phyloP scores from a whole-genome alignment of 2,329 filamentous ascomycete genomes.

The Clathrospora elynae region DNA sequence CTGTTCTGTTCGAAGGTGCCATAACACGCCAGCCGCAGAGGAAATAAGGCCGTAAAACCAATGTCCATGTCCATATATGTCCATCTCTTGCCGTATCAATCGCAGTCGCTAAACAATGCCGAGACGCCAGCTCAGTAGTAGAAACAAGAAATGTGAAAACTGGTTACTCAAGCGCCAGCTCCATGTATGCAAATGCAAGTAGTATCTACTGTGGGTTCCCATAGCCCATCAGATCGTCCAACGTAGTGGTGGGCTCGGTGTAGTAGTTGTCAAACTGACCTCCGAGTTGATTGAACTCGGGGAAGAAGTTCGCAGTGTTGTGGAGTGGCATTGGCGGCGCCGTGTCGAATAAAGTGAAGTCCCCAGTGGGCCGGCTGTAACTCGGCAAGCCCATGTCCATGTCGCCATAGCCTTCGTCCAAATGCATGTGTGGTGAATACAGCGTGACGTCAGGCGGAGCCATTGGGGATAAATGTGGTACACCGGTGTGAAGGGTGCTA shows the following conservation, averaged over 20 bases:
- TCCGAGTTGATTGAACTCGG: conserved; percentile 48
- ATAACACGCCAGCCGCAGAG: conserved; percentile 27
- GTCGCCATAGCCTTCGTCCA: conserved; percentile 68
- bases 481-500: conserved; percentile 24
- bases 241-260: conserved; percentile 34
- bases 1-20: conserved; percentile 27
- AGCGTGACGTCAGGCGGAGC: conserved; percentile 72
- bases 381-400: conserved; percentile 37
- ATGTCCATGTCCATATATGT: conserved; percentile 14
- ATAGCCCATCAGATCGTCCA: conserved; percentile 41
- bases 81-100: conserved; percentile 23
- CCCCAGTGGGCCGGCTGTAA: conserved; percentile 49
- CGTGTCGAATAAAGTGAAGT: conserved; percentile 66
- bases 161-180: conserved; percentile 29
- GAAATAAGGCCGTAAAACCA: conserved; percentile 23
- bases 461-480: conserved; percentile 67
- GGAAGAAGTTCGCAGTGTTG: conserved; percentile 45
- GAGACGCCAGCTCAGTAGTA: conserved; percentile 20
- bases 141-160: conserved; percentile 22
- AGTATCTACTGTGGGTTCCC: conserved; percentile 30
- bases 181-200: conserved; percentile 23
- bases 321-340: conserved; percentile 31
- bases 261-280: conserved; percentile 46
- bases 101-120: conserved; percentile 25
- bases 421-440: conserved; percentile 66